Conservation (phyloP, 805 yeast genomes). For the Saturnispora mendoncae region DNA sequence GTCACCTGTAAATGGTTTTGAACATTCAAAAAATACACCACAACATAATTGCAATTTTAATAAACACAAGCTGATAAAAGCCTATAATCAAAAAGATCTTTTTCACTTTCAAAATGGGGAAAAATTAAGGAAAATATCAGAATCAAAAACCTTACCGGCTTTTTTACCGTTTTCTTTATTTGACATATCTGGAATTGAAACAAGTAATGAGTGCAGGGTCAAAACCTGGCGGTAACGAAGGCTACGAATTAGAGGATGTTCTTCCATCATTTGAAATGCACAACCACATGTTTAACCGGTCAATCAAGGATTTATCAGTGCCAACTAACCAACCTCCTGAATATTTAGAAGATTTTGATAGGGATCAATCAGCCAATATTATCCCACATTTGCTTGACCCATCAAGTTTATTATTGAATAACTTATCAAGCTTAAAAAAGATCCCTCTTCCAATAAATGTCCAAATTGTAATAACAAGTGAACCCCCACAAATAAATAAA, state of each 20-base stretch:
- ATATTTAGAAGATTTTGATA: constrained; percentile 14
- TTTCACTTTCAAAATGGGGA: too few species aligned
- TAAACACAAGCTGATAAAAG: too few species aligned
- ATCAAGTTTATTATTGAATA: constrained; percentile 19
- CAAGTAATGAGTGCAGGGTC: not conserved
- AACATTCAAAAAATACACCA: too few species aligned
- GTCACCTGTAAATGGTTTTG: too few species aligned
- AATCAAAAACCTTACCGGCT: too few species aligned
- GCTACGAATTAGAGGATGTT: constrained; percentile 33
- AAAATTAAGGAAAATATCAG: too few species aligned
- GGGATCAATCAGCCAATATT: not conserved
- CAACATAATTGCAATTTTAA: too few species aligned
- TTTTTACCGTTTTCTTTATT: too few species aligned
- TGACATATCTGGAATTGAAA: too few species aligned
- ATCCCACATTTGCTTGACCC: constrained; percentile 5
- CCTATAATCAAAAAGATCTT: too few species aligned
- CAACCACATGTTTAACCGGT: constrained; percentile 30
- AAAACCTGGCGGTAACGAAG: not conserved
- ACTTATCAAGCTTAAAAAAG: constrained; percentile 19
- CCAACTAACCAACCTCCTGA: constrained; percentile 18
- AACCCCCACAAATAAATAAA: constrained; percentile 27
- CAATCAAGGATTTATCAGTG: constrained; percentile 15
- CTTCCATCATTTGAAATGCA: constrained; percentile 67
- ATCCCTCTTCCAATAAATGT: constrained; percentile 22
- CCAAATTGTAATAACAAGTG: constrained; percentile 32